Evolutionary conservation across 352 stramenopile species (phyloP), one percentile per base, ranked within the genome.

Genomic region (Phytophthora quininea): DNA sequence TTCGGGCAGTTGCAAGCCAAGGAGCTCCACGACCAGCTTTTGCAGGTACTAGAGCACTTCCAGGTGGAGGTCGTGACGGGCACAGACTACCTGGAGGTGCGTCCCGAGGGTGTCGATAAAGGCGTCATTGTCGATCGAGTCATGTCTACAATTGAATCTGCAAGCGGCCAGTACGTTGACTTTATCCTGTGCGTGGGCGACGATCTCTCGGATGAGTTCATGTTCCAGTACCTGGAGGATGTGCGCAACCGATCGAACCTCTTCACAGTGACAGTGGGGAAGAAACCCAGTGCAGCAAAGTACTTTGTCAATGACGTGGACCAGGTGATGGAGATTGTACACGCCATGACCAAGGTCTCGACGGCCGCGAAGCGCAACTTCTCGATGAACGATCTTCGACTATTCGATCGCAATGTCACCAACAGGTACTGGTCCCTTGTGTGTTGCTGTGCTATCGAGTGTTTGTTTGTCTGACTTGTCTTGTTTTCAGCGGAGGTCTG

Each of bases 1-100:
- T 99, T 99, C 73, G 98, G 98, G 9, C 96, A 98, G 64, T 75
- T 99, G 48, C 98, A 99, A 76, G 97, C 97, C 3, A 98, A 98
- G 74, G 97, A 99, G 73, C 76, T 99, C 42, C 96, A 99, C 71
- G 96, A 99, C 66, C 97, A 99, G 74, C 76, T 99, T 7, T 88
- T 86, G 15, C 92, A 98, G 62, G 95, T 99, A 37, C 77, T 99
- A 10, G 89, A 98, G 73, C 86, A 91, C 58, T 99, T 98, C 67
- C 88, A 97, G 37, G 93, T 99, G 27, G 96, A 99, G 64, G 97
- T 99, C 60, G 66, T 95, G 48, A 92, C 81, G 30, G 81, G 92
- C 19, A 91, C 76, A 4, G 83, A 96, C 58, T 90, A 98, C 86
- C 66, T 98, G 76, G 89, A 96, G 74, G 98, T 99, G 54, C 89